Conservation (phyloP, 495 filamentous ascomycete genomes). For the Physcia stellaris region DNA sequence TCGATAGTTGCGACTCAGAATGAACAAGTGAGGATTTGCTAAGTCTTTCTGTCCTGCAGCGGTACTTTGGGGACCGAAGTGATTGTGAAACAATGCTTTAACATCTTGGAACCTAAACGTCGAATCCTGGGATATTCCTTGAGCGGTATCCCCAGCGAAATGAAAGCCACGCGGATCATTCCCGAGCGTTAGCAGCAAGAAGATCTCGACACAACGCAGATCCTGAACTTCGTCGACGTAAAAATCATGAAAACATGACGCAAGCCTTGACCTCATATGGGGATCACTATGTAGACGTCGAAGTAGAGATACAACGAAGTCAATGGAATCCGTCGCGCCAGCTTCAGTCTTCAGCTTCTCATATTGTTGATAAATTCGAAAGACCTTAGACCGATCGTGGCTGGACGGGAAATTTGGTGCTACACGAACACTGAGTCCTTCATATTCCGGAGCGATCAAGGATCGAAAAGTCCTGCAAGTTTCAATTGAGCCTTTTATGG, state of each 20-base stretch:
- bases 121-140: slow-evolving; percentile 31
- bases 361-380: slow-evolving; percentile 23
- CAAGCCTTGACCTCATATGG: slow-evolving; percentile 12
- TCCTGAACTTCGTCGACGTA: slow-evolving; percentile 35
- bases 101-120: slow-evolving; percentile 29
- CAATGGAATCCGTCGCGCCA: slow-evolving; percentile 23
- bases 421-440: slow-evolving; percentile 10
- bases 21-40: slow-evolving; percentile 18
- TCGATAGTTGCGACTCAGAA: slow-evolving; percentile 26
- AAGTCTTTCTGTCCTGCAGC: slow-evolving; percentile 11
- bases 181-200: slow-evolving; percentile 23
- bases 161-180: slow-evolving; percentile 24
- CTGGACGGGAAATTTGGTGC: slow-evolving; percentile 21
- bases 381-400: slow-evolving; percentile 18
- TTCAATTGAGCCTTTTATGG: slow-evolving; percentile 26
- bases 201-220: slow-evolving; percentile 24
- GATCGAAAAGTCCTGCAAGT: slow-evolving; percentile 12
- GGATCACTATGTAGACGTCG: slow-evolving; percentile 6
- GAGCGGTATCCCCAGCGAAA: slow-evolving; percentile 32
- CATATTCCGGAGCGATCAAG: slow-evolving; percentile 21
- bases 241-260: slow-evolving; percentile 25
- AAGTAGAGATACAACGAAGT: slow-evolving; percentile 20
- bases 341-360: slow-evolving; percentile 20
- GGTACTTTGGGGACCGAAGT: slow-evolving; percentile 13
- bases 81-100: slow-evolving; percentile 25